phyloP scores from a whole-genome alignment of 2,329 filamentous ascomycete species.

The Talaromyces atroroseus region DNA sequence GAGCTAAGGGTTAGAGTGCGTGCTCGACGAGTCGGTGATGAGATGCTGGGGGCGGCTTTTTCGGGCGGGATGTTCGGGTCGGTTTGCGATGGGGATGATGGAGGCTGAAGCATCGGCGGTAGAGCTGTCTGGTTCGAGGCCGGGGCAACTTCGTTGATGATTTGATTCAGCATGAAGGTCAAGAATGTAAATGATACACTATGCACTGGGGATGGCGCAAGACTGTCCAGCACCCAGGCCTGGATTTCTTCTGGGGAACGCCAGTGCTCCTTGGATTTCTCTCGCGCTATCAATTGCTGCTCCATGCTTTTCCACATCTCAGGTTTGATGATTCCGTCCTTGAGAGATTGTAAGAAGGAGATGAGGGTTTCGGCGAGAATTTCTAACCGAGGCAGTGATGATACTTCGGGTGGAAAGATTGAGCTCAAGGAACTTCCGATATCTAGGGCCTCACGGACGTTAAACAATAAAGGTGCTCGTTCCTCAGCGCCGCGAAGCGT shows the following conservation, averaged over 20 bases:
- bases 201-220: constrained; percentile 67
- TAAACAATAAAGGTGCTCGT: constrained; percentile 40
- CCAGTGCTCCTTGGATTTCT: constrained; percentile 46
- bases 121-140: constrained; percentile 21
- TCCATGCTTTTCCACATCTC: constrained; percentile 67
- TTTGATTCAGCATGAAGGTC: constrained; percentile 65
- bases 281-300: constrained; percentile 47
- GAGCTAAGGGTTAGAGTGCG: constrained; percentile 21
- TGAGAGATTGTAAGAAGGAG: constrained; percentile 66
- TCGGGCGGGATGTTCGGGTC: constrained; percentile 13
- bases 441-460: constrained; percentile 64
- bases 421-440: constrained; percentile 58
- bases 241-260: constrained; percentile 52
- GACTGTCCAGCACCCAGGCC: constrained; percentile 63
- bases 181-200: constrained; percentile 88
- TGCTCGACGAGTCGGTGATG: constrained; percentile 20
- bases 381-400: constrained; percentile 66
- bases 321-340: constrained; percentile 71
- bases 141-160: constrained; percentile 51
- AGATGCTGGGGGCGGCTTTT: constrained; percentile 10
- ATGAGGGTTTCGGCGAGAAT: constrained; percentile 66
- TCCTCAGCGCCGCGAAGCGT: constrained; percentile 35
- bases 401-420: constrained; percentile 57
- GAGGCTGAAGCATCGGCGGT: constrained; percentile 16
- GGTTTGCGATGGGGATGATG: constrained; percentile 9